Evolutionary conservation across 768 basidiomycete genomes (phyloP), one percentile per base, ranked within the genome.

Genomic region (Hygrophorus pudorinus): DNA sequence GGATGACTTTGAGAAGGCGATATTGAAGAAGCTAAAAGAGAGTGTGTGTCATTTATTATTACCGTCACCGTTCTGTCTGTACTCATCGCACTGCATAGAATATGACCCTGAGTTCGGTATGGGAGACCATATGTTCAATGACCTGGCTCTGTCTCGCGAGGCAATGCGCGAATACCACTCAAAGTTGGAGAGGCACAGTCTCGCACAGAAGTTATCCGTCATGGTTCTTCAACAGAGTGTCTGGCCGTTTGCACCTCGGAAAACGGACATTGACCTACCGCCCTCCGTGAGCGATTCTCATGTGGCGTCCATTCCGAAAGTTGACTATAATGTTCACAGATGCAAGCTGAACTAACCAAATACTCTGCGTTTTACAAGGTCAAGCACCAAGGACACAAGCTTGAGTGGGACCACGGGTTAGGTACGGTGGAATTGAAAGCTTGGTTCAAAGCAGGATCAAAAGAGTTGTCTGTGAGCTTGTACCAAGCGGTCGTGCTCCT

Each of bases 91-190:
- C 16, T 43, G 39, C 29, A 37, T 55, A 94, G 94, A 84, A 42
- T 94, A 93, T 54, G 96, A 98, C 58, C 85, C 92, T 9, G 92
- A 94, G 48, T 98, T 98, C 56, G 86, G 84, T 6, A 85, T 85
- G 66, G 90, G 91, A 40, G 88, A 91, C 53, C 79, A 89, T 32
- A 94, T 98, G 94, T 94, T 97, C 67, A 91, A 81, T 48, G 92
- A 94, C 56, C 66, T 94, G 2, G 75, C 77, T 0, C 65, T 89
- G 13, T 93, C 89, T 1, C 62, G 77, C 41, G 89, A 93, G 45
- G 57, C 77, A 16, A 76, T 89, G 72, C 57, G 60, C 0, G 82
- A 83, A 48, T 87, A 79, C 61, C 72, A 79, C 46, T 54, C 63
- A 20, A 70, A 73, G 52, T 52, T 73, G 29, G 38, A 59, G 8